Evolutionary conservation across 208 protist species (phyloP).

Genomic region (Naegleria fowleri): DNA sequence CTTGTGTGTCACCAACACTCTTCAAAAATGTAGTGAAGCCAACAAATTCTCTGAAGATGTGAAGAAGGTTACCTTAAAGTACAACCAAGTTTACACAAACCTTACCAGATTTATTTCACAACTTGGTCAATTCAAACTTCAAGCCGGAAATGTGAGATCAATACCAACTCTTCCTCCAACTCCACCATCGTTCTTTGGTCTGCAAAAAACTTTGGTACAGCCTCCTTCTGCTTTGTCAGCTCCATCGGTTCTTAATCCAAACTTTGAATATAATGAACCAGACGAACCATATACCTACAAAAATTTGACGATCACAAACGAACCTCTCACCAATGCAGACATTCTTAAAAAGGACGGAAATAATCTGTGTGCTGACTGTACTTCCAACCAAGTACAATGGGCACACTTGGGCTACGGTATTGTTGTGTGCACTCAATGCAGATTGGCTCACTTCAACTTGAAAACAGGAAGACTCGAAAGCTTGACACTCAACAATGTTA

Average conservation of each 20-base stretch:
- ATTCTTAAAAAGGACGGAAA: neutral
- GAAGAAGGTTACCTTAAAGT: neutral
- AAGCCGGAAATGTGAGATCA: neutral
- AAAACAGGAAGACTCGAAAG: neutral
- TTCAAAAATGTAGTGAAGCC: neutral
- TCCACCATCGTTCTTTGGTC: constrained; percentile 1
- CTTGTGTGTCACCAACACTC: neutral
- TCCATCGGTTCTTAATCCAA: neutral
- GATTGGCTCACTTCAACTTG: neutral
- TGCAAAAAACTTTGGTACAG: neutral
- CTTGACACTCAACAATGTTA: neutral
- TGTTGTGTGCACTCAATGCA: neutral
- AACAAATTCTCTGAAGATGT: neutral
- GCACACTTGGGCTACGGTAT: neutral
- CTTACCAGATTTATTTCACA: neutral
- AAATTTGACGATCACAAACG: neutral
- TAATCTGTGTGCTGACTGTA: neutral
- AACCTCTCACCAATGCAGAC: neutral
- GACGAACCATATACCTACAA: neutral
- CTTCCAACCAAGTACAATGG: neutral
- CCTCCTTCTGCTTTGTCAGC: neutral
- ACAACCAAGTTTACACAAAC: neutral
- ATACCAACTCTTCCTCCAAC: neutral
- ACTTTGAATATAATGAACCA: neutral
- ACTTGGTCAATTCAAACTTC: neutral